Evolutionary conservation across 2,329 filamentous ascomycete genomes (phyloP).

Genomic region (Nigrospora osmanthi): DNA sequence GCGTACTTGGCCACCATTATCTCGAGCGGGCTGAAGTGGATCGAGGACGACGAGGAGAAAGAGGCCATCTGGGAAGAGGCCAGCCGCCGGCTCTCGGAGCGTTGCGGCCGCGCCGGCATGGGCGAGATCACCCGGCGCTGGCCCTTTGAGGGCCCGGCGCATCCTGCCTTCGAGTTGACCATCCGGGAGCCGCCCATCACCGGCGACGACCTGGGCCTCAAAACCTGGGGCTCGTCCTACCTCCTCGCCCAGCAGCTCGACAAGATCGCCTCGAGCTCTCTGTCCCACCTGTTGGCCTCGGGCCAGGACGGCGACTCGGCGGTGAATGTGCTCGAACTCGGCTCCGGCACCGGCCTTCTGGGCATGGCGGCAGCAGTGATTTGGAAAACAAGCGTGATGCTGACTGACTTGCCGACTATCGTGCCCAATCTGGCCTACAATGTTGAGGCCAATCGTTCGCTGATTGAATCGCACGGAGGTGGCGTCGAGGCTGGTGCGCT

Average conservation of each 20-base stretch:
- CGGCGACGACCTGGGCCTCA: constrained; percentile 80
- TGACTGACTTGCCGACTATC: constrained; percentile 83
- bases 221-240: constrained; percentile 93
- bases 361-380: constrained; percentile 76
- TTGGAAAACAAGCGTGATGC: constrained; percentile 56
- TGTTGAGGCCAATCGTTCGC: constrained; percentile 50
- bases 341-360: constrained; percentile 84
- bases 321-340: constrained; percentile 62
- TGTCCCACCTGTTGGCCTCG: constrained; percentile 36
- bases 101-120: constrained; percentile 70
- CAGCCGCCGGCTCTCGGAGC: constrained; percentile 71
- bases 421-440: constrained; percentile 75
- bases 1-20: constrained; percentile 65
- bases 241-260: constrained; percentile 69
- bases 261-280: constrained; percentile 31
- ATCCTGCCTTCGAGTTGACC: constrained; percentile 51
- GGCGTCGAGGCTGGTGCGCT: constrained; percentile 56
- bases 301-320: constrained; percentile 13
- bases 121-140: constrained; percentile 47
- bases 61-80: constrained; percentile 73
- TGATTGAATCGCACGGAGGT: constrained; percentile 48
- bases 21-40: constrained; percentile 60
- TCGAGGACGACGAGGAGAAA: constrained; percentile 55
- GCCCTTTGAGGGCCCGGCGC: constrained; percentile 34
- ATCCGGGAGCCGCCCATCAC: constrained; percentile 84